Evolutionary conservation across 1,139 yeast species (phyloP).

Genomic region (Yamadazyma diddensiae): DNA sequence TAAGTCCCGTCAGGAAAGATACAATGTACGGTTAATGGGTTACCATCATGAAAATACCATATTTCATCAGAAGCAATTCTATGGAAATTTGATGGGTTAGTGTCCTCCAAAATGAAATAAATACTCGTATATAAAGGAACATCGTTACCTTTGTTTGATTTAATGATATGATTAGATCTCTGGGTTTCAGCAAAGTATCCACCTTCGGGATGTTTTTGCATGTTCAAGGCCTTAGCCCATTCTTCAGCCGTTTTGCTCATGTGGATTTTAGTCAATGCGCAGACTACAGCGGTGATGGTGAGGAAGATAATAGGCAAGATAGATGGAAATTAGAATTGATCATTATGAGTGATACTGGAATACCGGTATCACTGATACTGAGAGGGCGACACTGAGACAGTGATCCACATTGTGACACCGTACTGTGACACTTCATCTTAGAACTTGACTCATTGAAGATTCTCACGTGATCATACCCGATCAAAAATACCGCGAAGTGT

Average conservation of each 20-base stretch:
- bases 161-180: slow-evolving; percentile 12
- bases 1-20: slow-evolving; percentile 16
- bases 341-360: too few relatives aligned
- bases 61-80: slow-evolving; percentile 18
- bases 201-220: slow-evolving; percentile 19
- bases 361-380: too few relatives aligned
- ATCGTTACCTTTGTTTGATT: slow-evolving; percentile 16
- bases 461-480: too few relatives aligned
- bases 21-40: slow-evolving; percentile 18
- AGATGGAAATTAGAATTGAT: too few relatives aligned
- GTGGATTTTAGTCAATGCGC: too few relatives aligned
- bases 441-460: too few relatives aligned
- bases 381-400: too few relatives aligned
- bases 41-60: slow-evolving; percentile 20
- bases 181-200: slow-evolving; percentile 16
- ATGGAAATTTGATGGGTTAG: slow-evolving; percentile 20
- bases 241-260: slow-evolving; percentile 13
- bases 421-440: too few relatives aligned
- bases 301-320: too few relatives aligned
- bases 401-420: too few relatives aligned
- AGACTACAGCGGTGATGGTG: too few relatives aligned
- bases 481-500: too few relatives aligned
- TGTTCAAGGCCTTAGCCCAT: slow-evolving; percentile 14
- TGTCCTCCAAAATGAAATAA: slow-evolving; percentile 16
- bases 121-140: slow-evolving; percentile 19